These are phyloP conservation scores for Paraphaeosphaeria sporulosa DNA, from an alignment of 2,329 filamentous ascomycete species.

Conservation along the genomic window DNA sequence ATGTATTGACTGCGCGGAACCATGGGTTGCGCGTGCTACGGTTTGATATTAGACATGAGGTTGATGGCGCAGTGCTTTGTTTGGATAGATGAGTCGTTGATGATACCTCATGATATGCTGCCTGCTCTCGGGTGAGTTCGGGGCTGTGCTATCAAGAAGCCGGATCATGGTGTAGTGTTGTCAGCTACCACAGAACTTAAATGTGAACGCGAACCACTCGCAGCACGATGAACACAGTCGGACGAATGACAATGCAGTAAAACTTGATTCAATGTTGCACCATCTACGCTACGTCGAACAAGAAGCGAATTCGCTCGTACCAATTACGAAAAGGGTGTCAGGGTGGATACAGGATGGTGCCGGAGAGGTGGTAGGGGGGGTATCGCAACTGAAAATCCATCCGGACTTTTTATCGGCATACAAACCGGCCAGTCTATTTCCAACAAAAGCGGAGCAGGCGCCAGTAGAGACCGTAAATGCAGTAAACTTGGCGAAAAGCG, in stretches of 20 bases:
- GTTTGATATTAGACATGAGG: too few species aligned
- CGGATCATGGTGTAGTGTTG: not conserved
- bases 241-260: not conserved
- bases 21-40: too few species aligned
- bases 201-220: not conserved
- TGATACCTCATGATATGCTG: too few species aligned
- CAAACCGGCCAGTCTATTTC: constrained; percentile 11
- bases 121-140: not conserved
- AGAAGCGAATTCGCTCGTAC: not conserved
- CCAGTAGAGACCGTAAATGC: constrained; percentile 16
- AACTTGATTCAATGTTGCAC: not conserved
- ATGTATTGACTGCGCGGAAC: too few species aligned
- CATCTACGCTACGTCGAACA: constrained; percentile 7
- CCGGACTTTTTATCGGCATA: not conserved
- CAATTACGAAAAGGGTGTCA: not conserved
- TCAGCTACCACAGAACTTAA: not conserved
- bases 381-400: constrained; percentile 10
- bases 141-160: not conserved
- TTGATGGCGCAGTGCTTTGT: too few species aligned
- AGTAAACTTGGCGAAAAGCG: constrained; percentile 21
- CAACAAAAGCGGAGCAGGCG: constrained; percentile 8
- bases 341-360: constrained; percentile 9
- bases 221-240: not conserved
- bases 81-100: too few species aligned
- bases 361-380: constrained; percentile 6